These are phyloP conservation scores for Geranium brycei DNA, from an alignment of 345 rosid genomes.

Conservation along the genomic window DNA sequence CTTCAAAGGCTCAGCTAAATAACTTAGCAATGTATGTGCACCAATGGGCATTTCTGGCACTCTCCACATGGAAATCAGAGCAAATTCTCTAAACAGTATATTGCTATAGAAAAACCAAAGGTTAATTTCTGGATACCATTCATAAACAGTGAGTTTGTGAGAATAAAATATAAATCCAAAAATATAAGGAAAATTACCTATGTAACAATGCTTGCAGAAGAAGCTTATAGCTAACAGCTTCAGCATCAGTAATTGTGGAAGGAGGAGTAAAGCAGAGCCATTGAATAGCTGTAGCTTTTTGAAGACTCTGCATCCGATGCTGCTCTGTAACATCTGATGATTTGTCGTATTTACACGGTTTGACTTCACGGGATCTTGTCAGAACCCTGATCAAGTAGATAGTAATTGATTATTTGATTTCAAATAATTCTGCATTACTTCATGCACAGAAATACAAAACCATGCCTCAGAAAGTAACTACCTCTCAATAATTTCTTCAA, in stretches of 20 bases:
- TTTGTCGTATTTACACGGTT: constrained; percentile 57
- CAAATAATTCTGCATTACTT: constrained; percentile 1
- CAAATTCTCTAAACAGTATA: constrained; percentile 84
- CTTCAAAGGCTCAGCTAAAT: constrained; percentile 97
- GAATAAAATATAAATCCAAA: background rate
- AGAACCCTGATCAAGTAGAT: constrained; percentile 47
- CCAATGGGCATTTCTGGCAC: constrained; percentile 95
- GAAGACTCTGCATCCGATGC: constrained; percentile 84
- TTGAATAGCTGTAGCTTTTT: constrained; percentile 83
- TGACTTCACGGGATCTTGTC: constrained; percentile 81
- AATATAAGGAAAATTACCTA: constrained; percentile 35
- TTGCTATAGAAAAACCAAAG: constrained; percentile 40
- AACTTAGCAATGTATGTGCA: constrained; percentile 78
- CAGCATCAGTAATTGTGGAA: constrained; percentile 55
- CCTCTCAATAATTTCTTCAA: constrained; percentile 96
- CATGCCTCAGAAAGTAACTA: constrained; percentile 17
- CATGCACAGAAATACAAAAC: constrained; percentile 7
- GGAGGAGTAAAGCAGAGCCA: constrained; percentile 99
- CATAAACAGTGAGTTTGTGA: background rate
- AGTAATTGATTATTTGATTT: constrained; percentile 4
- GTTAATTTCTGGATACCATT: constrained; percentile 1
- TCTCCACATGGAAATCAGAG: constrained; percentile 96
- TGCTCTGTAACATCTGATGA: constrained; percentile 82
- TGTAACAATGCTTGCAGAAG: constrained; percentile 68
- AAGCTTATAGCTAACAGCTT: constrained; percentile 57